phyloP scores from a whole-genome alignment of 139 green algal genomes.

The Coccomyxa sp. region DNA sequence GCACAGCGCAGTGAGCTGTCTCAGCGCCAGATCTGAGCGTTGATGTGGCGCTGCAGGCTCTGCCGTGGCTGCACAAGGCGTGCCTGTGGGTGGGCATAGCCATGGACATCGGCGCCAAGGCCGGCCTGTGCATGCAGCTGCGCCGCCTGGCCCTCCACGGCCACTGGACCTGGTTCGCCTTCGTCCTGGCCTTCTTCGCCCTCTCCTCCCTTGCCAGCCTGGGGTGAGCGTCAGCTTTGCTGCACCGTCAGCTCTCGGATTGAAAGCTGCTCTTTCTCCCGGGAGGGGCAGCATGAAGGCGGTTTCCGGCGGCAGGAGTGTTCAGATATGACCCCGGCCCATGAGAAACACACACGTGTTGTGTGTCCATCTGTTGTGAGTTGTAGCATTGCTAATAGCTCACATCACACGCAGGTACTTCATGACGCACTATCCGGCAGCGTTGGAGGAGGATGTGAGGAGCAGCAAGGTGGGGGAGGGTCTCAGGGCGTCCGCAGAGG shows the following conservation, averaged over 20 bases:
- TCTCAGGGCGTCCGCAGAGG: no score
- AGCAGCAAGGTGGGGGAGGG: background rate
- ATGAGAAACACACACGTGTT: no score
- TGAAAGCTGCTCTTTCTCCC: no score
- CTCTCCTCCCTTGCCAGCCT: background rate
- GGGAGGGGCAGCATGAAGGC: no score
- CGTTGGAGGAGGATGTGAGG: background rate
- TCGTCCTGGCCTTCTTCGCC: background rate
- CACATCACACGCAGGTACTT: no score
- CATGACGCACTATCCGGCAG: conserved; percentile 35
- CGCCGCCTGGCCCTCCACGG: conserved; percentile 12
- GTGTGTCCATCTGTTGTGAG: conserved; percentile 1
- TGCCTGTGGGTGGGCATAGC: conserved; percentile 31
- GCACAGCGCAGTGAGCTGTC: no score
- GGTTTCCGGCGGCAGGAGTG: no score
- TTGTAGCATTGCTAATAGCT: conserved; percentile 16
- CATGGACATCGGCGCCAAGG: conserved; percentile 34
- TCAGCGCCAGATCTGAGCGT: no score
- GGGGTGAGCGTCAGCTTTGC: background rate
- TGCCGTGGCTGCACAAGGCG: conserved; percentile 25
- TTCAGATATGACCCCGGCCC: no score
- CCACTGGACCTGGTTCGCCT: conserved; percentile 15
- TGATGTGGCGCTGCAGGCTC: no score
- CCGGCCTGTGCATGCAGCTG: conserved; percentile 14
- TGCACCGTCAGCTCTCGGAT: background rate